phyloP scores from a whole-genome alignment of 345 rosid species.

The Turnera subulata region DNA sequence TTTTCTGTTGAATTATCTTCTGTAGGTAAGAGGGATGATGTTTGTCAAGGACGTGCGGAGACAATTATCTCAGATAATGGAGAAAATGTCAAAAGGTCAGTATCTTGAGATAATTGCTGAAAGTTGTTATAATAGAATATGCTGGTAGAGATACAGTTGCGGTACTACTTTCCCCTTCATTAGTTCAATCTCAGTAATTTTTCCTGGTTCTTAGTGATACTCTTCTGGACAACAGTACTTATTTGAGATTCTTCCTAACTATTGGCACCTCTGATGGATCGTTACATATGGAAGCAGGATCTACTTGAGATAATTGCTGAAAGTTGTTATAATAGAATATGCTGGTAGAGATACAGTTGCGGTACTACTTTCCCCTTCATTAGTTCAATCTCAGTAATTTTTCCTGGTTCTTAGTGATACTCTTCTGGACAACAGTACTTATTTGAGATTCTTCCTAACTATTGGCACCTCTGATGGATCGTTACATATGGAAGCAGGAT shows the following conservation, averaged over 20 bases:
- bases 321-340: too few species aligned
- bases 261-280: neutral
- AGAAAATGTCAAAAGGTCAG: slow-evolving; percentile 76
- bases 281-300: slow-evolving; percentile 39
- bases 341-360: too few species aligned
- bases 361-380: neutral
- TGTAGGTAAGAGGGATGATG: slow-evolving; percentile 87
- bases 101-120: neutral
- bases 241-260: neutral
- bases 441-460: neutral
- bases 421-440: neutral
- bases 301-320: slow-evolving; percentile 7
- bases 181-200: neutral
- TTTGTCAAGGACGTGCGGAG: slow-evolving; percentile 86
- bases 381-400: neutral
- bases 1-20: slow-evolving; percentile 4
- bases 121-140: too few species aligned
- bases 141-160: too few species aligned
- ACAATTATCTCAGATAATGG: slow-evolving; percentile 89
- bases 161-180: neutral
- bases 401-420: neutral
- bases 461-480: neutral
- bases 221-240: neutral
- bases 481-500: slow-evolving; percentile 39
- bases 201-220: neutral